Evolutionary conservation across 2,329 filamentous ascomycete genomes (phyloP), one percentile per base, ranked within the genome.

Genomic region (Tolypocladium tundrense): DNA sequence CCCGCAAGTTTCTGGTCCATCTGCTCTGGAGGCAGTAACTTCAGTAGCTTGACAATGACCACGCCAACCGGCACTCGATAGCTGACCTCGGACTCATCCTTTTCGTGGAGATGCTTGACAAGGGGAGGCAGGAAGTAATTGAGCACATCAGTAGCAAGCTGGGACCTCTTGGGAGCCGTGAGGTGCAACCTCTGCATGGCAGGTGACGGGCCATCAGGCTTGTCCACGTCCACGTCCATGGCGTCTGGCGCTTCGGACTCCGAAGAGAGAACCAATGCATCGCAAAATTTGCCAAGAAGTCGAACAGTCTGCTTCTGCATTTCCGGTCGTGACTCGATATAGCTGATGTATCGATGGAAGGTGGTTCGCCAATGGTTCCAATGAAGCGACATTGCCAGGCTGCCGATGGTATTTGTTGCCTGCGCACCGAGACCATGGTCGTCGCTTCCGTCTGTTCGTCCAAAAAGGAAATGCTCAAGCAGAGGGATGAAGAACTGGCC

Each of bases 31-130:
- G 94, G 88, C 31, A 99, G 79, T 21, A 96, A 76, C 60, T 88
- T 88, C 56, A 99, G 77, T 19, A 97, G 80, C 72, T 96, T 96
- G 60, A 96, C 88, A 50, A 93, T 84, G 35, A 94, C 91, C 41
- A 97, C 84, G 33, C 91, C 92, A 6, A 96, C 88, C 1, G 93
- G 92, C 40, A 97, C 88, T 70, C 94, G 90, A 56, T 94, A 84
- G 74, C 92, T 96, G 71, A 99, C 93, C 54, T 91, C 92, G 1
- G 91, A 87, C 70, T 99, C 94, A 62, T 97, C 90, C 71, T 97
- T 97, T 66, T 96, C 87, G 66, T 97, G 92, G 35, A 97, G 82
- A 68, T 96, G 94, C 52, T 85, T 83, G n/a, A 87, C 81, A 39
- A 99, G 75, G 21, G 88, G 83, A 0, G 93, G 91, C 42, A 96